Evolutionary conservation across 257 asterid species (phyloP).

Genomic region (Paraleonurus japonicus): DNA sequence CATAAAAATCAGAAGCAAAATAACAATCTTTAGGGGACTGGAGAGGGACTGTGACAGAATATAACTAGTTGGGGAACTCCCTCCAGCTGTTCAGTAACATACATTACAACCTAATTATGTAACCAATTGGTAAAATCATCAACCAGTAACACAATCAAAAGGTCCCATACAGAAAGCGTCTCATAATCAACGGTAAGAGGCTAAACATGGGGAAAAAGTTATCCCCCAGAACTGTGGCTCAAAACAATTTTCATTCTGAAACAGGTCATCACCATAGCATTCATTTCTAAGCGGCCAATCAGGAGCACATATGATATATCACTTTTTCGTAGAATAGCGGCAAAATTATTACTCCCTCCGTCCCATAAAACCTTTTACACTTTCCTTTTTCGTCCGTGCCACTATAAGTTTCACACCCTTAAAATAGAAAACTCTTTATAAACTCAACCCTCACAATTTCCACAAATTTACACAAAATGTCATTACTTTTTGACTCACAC

Average conservation of each 20-base stretch:
- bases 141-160: slow-evolving; percentile 1
- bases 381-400: too few species aligned
- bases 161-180: not conserved
- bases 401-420: too few species aligned
- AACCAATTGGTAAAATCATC: slow-evolving; percentile 4
- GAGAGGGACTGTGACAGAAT: not conserved
- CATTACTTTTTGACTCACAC: too few species aligned
- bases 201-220: not conserved
- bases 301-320: not conserved
- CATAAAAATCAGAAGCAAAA: slow-evolving; percentile 23
- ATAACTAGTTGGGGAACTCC: not conserved
- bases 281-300: not conserved
- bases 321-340: not conserved
- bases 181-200: not conserved
- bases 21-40: not conserved
- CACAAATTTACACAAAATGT: too few species aligned
- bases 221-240: not conserved
- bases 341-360: slow-evolving; percentile 2
- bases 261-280: not conserved
- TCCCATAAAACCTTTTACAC: too few species aligned
- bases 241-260: not conserved
- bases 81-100: not conserved
- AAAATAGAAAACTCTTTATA: too few species aligned
- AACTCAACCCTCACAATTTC: too few species aligned
- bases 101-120: not conserved